phyloP scores from a whole-genome alignment of 352 stramenopile species.

The Pythium aquatile region DNA sequence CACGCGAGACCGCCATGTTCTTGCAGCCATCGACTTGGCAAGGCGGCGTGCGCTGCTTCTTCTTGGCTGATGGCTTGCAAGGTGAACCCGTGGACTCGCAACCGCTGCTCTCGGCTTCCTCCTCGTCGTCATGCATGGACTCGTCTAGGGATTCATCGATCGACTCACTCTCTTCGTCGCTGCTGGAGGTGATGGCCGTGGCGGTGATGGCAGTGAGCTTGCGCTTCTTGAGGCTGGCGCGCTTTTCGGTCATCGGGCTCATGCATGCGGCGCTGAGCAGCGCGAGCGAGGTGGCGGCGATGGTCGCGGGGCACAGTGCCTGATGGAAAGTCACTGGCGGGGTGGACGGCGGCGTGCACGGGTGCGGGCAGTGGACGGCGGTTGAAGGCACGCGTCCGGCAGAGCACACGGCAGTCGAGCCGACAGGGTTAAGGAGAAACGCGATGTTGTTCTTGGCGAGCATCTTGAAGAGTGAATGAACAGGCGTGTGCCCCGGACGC shows the following conservation, averaged over 20 bases:
- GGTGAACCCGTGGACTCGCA: not conserved
- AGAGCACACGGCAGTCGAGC: not conserved
- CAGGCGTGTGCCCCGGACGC: not conserved
- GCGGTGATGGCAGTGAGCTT: constrained; percentile 17
- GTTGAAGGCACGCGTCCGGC: not conserved
- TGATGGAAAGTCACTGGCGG: constrained; percentile 9
- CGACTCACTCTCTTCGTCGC: constrained; percentile 18
- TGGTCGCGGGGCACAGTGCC: constrained; percentile 17
- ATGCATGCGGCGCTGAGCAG: constrained; percentile 29
- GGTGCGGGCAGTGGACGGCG: not conserved
- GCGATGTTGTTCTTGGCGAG: constrained; percentile 28
- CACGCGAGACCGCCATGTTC: constrained; percentile 57
- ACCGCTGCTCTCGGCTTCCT: constrained; percentile 1
- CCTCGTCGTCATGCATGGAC: constrained; percentile 4
- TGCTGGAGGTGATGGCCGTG: constrained; percentile 11
- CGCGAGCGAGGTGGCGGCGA: constrained; percentile 27
- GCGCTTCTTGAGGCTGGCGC: constrained; percentile 22
- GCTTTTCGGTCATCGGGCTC: constrained; percentile 24
- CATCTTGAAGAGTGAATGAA: constrained; percentile 26
- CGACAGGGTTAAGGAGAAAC: constrained; percentile 31
- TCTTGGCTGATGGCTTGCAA: constrained; percentile 14
- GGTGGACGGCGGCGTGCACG: constrained; percentile 15
- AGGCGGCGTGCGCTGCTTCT: constrained; percentile 51
- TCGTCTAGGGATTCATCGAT: constrained; percentile 8
- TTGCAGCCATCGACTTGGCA: constrained; percentile 68